A percentile compares a stretch with the other conserved stretches of the same genome.
Conservation (phyloP, 2,329 filamentous ascomycete genomes). For the Xylaria sp. region DNA sequence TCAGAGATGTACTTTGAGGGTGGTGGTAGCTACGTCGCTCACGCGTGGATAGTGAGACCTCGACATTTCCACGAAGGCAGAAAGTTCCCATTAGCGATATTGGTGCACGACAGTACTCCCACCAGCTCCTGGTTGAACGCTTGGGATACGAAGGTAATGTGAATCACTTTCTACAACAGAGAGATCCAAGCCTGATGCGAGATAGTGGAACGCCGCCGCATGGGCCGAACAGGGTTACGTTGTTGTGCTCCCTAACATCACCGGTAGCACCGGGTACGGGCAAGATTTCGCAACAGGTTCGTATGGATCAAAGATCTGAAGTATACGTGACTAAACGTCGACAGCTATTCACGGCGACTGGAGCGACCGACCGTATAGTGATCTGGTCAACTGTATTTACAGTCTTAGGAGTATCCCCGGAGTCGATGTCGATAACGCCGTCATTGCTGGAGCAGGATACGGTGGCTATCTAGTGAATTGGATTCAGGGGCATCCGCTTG, state of each 20-base stretch:
- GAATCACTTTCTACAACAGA: background rate
- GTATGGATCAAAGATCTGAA: slow-evolving; percentile 17
- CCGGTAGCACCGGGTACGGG: slow-evolving; percentile 68
- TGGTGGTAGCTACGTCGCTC: slow-evolving; percentile 51
- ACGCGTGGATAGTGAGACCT: slow-evolving; percentile 56
- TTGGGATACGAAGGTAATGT: slow-evolving; percentile 59
- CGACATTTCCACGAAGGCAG: slow-evolving; percentile 52
- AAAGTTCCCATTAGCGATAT: slow-evolving; percentile 54
- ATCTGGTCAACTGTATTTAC: slow-evolving; percentile 62
- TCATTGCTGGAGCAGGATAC: slow-evolving; percentile 64
- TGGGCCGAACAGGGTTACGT: slow-evolving; percentile 72
- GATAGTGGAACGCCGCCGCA: slow-evolving; percentile 63
- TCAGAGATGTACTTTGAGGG: slow-evolving; percentile 56
- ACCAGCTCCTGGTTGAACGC: slow-evolving; percentile 62
- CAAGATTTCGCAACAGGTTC: slow-evolving; percentile 51
- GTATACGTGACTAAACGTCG: slow-evolving; percentile 47
- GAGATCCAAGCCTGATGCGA: slow-evolving; percentile 2
- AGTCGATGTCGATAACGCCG: slow-evolving; percentile 63
- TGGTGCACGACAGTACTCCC: slow-evolving; percentile 54
- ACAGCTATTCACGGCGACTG: slow-evolving; percentile 63
- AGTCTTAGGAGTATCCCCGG: slow-evolving; percentile 63
- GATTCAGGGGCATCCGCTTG: slow-evolving; percentile 65
- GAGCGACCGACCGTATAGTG: slow-evolving; percentile 65
- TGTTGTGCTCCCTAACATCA: slow-evolving; percentile 68
- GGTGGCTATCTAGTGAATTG: slow-evolving; percentile 72